A percentile compares a stretch with the other conserved stretches of the same genome.
phyloP scores from a whole-genome alignment of 2,329 filamentous ascomycete species.

The Curvularia lunata region DNA sequence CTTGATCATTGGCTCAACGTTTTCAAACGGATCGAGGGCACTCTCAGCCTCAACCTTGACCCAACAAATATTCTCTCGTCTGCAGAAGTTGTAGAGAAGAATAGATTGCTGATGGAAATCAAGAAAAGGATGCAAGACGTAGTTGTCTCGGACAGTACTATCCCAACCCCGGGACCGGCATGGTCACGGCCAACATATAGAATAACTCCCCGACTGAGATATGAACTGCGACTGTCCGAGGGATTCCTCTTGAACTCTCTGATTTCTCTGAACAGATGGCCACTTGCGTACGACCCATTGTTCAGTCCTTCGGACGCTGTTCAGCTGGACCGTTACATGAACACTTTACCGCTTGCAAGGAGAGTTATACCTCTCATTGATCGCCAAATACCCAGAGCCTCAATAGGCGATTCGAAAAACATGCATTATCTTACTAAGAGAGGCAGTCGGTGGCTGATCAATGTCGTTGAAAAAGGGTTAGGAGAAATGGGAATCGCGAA shows the following conservation, averaged over 20 bases:
- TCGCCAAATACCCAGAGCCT: constrained; percentile 22
- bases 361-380: constrained; percentile 7
- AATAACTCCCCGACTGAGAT: constrained; percentile 10
- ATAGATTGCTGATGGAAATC: constrained; percentile 24
- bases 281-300: constrained; percentile 35
- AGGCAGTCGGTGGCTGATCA: constrained; percentile 34
- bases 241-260: constrained; percentile 31
- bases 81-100: constrained; percentile 32
- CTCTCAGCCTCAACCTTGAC: constrained; percentile 28
- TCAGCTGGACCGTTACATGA: constrained; percentile 27
- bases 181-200: background rate
- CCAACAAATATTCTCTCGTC: constrained; percentile 33
- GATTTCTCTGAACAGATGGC: constrained; percentile 32
- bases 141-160: background rate
- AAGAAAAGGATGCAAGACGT: constrained; percentile 15
- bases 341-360: constrained; percentile 8
- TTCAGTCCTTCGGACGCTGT: constrained; percentile 30
- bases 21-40: constrained; percentile 24
- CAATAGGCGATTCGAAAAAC: constrained; percentile 32
- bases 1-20: constrained; percentile 29
- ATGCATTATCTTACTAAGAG: constrained; percentile 37
- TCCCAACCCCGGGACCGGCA: background rate
- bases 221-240: constrained; percentile 24
- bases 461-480: constrained; percentile 30
- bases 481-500: constrained; percentile 34